phyloP scores from a whole-genome alignment of 78 protist species.

The Paratrimastix pyriformis region DNA sequence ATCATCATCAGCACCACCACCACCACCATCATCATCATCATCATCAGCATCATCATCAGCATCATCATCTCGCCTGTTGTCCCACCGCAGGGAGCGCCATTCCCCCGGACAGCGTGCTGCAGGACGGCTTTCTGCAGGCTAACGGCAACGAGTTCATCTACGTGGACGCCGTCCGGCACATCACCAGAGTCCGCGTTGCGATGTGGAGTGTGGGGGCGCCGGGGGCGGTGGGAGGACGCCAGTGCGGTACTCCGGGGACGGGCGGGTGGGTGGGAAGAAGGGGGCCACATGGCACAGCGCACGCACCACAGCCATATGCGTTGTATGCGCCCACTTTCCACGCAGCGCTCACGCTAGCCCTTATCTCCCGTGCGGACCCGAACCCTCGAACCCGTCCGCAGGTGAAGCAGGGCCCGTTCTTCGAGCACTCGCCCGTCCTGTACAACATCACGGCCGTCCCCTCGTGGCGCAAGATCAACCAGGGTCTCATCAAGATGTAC shows the following conservation, averaged over 20 bases:
- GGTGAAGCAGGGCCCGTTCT: background rate
- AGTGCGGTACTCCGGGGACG: too few species aligned
- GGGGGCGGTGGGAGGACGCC: too few species aligned
- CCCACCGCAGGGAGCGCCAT: background rate
- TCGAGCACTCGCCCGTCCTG: background rate
- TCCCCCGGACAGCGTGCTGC: background rate
- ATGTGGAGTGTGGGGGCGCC: background rate
- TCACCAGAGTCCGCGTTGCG: background rate
- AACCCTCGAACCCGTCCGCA: background rate
- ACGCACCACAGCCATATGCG: too few species aligned
- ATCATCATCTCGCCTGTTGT: too few species aligned
- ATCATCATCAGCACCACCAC: too few species aligned
- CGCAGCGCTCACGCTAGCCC: too few species aligned
- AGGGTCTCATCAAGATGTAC: slow-evolving; percentile 25
- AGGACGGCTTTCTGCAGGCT: background rate
- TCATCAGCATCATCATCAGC: too few species aligned
- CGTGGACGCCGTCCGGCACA: background rate
- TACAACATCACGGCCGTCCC: background rate
- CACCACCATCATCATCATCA: too few species aligned
- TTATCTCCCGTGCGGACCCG: too few species aligned
- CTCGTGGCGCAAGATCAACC: slow-evolving; percentile 1
- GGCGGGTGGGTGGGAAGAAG: too few species aligned
- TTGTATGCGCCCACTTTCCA: background rate
- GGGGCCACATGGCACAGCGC: too few species aligned
- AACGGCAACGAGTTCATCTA: background rate